Evolutionary conservation across 2,329 filamentous ascomycete species (phyloP).

Genomic region (Endothia cerciana): DNA sequence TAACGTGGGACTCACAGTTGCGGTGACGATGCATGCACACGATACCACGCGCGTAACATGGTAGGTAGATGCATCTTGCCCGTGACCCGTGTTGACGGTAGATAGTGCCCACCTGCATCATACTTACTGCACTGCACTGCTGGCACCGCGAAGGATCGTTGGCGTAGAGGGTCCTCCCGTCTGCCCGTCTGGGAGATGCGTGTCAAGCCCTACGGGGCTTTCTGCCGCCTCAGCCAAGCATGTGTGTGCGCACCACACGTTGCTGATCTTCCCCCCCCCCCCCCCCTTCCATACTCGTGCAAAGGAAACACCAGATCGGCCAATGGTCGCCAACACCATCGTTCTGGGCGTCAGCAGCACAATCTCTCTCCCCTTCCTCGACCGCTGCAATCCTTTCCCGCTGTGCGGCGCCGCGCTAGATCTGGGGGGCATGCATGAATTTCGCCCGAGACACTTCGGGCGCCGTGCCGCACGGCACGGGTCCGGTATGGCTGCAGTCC

Average conservation of each 20-base stretch:
- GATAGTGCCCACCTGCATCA: background rate
- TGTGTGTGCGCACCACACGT: background rate
- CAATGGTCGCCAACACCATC: background rate
- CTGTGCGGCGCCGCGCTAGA: background rate
- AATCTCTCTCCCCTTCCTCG: background rate
- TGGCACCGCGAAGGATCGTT: slow-evolving; percentile 13
- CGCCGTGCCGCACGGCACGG: background rate
- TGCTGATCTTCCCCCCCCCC: background rate
- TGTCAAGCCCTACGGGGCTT: slow-evolving; percentile 17
- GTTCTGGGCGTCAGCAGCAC: background rate
- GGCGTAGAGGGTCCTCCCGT: slow-evolving; percentile 21
- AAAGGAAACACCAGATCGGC: background rate
- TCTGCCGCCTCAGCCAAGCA: background rate
- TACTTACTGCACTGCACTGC: background rate
- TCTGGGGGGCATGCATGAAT: background rate
- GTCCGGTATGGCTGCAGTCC: background rate
- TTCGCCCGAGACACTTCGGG: background rate
- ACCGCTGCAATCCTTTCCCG: background rate
- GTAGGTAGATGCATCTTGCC: background rate
- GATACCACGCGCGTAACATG: background rate
- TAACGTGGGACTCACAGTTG: slow-evolving; percentile 1
- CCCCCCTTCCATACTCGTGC: background rate
- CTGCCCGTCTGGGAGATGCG: slow-evolving; percentile 5
- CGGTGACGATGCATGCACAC: background rate
- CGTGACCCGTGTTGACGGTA: background rate